Evolutionary conservation across 257 asterid species (phyloP).

Genomic region (Gardenia jasminoides): DNA sequence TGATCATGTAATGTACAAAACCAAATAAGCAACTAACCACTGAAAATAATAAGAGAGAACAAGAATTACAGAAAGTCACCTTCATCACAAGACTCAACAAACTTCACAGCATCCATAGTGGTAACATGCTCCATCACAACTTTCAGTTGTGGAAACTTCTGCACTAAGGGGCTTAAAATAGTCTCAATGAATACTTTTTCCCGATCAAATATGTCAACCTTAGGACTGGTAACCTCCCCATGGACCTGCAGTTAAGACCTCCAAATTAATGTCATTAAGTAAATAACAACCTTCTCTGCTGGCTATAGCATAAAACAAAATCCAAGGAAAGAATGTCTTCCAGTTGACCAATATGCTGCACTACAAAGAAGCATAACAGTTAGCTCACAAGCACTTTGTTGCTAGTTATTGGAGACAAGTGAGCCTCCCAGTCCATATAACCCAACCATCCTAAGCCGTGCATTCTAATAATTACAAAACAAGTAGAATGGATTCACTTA

Average conservation of each 20-base stretch:
- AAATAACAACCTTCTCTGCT: background rate
- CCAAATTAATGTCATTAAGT: constrained; percentile 2
- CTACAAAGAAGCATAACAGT: background rate
- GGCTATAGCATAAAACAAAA: background rate
- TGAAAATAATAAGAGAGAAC: background rate
- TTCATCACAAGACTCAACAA: constrained; percentile 73
- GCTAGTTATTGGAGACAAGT: background rate
- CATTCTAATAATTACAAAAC: background rate
- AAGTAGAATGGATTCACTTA: background rate
- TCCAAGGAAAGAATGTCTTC: background rate
- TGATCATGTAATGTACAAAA: background rate
- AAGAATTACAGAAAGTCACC: constrained; percentile 33
- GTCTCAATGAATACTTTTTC: constrained; percentile 86
- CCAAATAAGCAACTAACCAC: background rate
- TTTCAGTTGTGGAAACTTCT: constrained; percentile 69
- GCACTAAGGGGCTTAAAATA: constrained; percentile 62
- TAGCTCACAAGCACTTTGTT: background rate
- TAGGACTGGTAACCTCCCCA: constrained; percentile 87
- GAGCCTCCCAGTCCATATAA: background rate
- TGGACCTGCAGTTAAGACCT: constrained; percentile 57
- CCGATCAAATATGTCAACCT: constrained; percentile 87
- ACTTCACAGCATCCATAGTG: constrained; percentile 79
- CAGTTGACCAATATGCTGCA: background rate
- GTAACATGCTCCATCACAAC: constrained; percentile 97
- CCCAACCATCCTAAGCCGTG: too few species aligned